Conservation (phyloP, 306 rosid genomes). For the Psophocarpus tetragonolobus region DNA sequence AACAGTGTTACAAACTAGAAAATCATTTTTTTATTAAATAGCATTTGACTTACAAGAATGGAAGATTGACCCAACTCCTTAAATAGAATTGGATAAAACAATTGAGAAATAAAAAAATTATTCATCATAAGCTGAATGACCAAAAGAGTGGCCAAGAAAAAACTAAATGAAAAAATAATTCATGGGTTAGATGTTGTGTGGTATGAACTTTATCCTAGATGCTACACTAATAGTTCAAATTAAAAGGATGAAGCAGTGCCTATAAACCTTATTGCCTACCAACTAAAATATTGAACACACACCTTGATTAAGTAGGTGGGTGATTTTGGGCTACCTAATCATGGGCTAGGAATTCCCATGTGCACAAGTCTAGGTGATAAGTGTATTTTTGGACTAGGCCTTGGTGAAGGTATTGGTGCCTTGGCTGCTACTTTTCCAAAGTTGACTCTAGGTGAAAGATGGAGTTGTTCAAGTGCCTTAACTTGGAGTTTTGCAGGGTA, state of each 20-base stretch:
- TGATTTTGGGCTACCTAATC: constrained; percentile 20
- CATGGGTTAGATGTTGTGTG: constrained; percentile 33
- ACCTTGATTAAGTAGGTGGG: not conserved
- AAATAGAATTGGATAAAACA: constrained; percentile 32
- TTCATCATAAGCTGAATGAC: constrained; percentile 18
- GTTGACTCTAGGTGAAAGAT: constrained; percentile 60
- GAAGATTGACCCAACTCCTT: constrained; percentile 34
- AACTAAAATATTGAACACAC: not conserved
- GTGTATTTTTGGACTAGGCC: constrained; percentile 69
- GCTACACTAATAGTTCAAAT: constrained; percentile 8
- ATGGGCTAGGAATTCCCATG: constrained; percentile 66
- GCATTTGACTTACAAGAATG: constrained; percentile 30
- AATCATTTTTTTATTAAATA: not conserved
- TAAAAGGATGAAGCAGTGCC: not conserved
- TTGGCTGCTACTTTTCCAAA: constrained; percentile 29
- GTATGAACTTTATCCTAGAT: not conserved
- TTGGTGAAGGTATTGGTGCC: constrained; percentile 71
- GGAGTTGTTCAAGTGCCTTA: constrained; percentile 73
- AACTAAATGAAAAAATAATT: constrained; percentile 25
- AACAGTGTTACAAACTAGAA: not conserved
- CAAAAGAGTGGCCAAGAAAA: constrained; percentile 34
- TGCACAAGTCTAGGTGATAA: constrained; percentile 65
- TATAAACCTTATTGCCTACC: not conserved
- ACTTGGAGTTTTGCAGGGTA: constrained; percentile 68
- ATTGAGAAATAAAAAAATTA: not conserved